Evolutionary conservation across 805 yeast genomes (phyloP).

Genomic region (Nematodospora valgi): DNA sequence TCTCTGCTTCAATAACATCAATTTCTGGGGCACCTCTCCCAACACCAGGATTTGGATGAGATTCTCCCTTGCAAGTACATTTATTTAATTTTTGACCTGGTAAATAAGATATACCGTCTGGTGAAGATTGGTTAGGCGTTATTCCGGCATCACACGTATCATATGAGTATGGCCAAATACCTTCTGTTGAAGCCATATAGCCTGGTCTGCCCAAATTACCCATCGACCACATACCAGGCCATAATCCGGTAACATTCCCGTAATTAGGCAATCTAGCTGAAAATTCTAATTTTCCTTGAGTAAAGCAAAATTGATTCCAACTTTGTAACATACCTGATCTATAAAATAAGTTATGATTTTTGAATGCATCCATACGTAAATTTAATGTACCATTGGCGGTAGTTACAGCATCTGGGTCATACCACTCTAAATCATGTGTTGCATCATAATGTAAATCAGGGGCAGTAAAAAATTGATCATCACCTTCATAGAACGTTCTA

Average conservation of each 20-base stretch:
- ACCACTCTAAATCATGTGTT: constrained; percentile 43
- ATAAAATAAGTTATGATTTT: constrained; percentile 33
- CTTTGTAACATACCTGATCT: constrained; percentile 40
- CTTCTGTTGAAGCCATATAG: constrained; percentile 34
- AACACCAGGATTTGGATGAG: constrained; percentile 36
- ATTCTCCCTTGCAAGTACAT: constrained; percentile 36
- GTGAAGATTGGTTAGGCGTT: constrained; percentile 38
- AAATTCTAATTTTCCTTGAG: constrained; percentile 29
- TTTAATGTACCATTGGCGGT: constrained; percentile 36
- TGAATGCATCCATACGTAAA: constrained; percentile 36
- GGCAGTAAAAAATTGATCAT: constrained; percentile 42
- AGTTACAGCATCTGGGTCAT: constrained; percentile 41
- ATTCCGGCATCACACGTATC: constrained; percentile 39
- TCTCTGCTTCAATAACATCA: constrained; percentile 85
- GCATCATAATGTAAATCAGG: constrained; percentile 41
- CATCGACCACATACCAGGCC: constrained; percentile 44
- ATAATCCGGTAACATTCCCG: constrained; percentile 35
- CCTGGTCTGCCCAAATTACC: constrained; percentile 41
- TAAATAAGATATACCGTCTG: constrained; percentile 39
- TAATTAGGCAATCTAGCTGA: constrained; percentile 34
- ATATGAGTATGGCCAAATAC: constrained; percentile 41
- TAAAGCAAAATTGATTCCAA: constrained; percentile 40
- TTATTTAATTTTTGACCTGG: constrained; percentile 35
- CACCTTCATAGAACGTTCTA: constrained; percentile 41
- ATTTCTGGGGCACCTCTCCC: constrained; percentile 61